Percentiles rank a stretch among this genome's conserved stretches.
These are phyloP conservation scores for Dendrothele bispora DNA, from an alignment of 768 basidiomycete species.

Conservation along the genomic window DNA sequence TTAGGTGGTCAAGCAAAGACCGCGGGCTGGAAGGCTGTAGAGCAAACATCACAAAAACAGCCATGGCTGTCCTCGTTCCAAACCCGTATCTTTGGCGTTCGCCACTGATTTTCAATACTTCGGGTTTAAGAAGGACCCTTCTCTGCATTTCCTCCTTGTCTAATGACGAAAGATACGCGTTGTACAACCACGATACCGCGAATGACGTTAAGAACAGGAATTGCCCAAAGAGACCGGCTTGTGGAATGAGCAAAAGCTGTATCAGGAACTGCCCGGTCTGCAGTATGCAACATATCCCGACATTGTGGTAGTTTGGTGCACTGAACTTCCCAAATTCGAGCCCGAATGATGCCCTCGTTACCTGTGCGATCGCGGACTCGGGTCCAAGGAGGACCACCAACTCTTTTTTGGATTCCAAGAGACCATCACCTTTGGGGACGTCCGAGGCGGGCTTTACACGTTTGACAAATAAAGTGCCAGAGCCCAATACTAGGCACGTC, in stretches of 20 bases:
- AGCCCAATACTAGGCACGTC: slow-evolving; percentile 27
- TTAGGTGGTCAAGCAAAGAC: background rate
- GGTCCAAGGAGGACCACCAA: slow-evolving; percentile 25
- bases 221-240: slow-evolving; percentile 29
- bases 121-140: background rate
- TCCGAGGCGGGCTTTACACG: slow-evolving; percentile 15
- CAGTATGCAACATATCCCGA: slow-evolving; percentile 27
- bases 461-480: slow-evolving; percentile 21
- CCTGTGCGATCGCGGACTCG: slow-evolving; percentile 20
- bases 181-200: slow-evolving; percentile 28
- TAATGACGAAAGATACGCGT: slow-evolving; percentile 21
- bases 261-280: slow-evolving; percentile 29
- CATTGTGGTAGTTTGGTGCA: slow-evolving; percentile 13
- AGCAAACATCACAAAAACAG: background rate
- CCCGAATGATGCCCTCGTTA: slow-evolving; percentile 25
- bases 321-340: slow-evolving; percentile 13
- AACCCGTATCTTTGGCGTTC: background rate
- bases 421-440: slow-evolving; percentile 27
- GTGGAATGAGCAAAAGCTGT: slow-evolving; percentile 33
- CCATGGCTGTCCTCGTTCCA: background rate
- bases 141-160: background rate
- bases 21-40: background rate
- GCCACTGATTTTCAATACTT: background rate
- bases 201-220: slow-evolving; percentile 29
- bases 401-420: slow-evolving; percentile 17